These are phyloP conservation scores for Cucurbita maxima DNA, from an alignment of 306 rosid genomes.

Conservation along the genomic window DNA sequence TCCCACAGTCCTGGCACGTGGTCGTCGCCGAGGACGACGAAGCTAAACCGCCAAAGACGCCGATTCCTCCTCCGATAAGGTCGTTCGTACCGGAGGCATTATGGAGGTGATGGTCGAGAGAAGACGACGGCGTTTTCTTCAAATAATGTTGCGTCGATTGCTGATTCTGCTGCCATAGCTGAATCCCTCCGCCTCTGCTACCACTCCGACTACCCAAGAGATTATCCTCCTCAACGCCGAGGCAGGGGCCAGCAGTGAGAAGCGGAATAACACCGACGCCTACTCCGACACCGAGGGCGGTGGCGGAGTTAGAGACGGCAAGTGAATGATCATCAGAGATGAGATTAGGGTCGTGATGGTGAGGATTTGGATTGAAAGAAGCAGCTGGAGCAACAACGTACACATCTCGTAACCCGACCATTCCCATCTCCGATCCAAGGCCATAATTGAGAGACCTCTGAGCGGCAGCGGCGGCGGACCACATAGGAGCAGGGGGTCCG, in stretches of 20 bases:
- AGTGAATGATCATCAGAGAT: conserved; percentile 36
- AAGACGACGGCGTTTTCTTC: conserved; percentile 23
- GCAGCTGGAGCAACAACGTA: conserved; percentile 66
- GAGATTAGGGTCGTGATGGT: conserved; percentile 16
- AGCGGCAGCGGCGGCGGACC: conserved; percentile 16
- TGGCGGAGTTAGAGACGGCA: conserved; percentile 40
- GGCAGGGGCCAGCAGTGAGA: conserved; percentile 38
- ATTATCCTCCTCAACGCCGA: conserved; percentile 8
- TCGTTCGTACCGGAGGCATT: neutral
- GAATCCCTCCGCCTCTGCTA: conserved; percentile 42
- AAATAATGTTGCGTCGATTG: conserved; percentile 24
- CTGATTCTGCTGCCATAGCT: conserved; percentile 63
- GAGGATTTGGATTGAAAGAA: conserved; percentile 24
- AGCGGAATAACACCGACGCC: conserved; percentile 61
- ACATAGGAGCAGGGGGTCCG: conserved; percentile 36
- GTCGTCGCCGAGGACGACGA: conserved; percentile 19
- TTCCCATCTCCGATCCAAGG: conserved; percentile 51
- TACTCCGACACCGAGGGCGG: conserved; percentile 46
- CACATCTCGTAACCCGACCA: conserved; percentile 57
- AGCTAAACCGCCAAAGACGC: conserved; percentile 8
- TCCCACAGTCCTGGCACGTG: conserved; percentile 89
- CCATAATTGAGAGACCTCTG: conserved; percentile 38
- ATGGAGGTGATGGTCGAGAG: conserved; percentile 17
- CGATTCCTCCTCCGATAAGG: neutral
- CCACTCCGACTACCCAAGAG: conserved; percentile 5